Evolutionary conservation across 2,329 filamentous ascomycete genomes (phyloP).

Genomic region (Neoarthrinium moseri): DNA sequence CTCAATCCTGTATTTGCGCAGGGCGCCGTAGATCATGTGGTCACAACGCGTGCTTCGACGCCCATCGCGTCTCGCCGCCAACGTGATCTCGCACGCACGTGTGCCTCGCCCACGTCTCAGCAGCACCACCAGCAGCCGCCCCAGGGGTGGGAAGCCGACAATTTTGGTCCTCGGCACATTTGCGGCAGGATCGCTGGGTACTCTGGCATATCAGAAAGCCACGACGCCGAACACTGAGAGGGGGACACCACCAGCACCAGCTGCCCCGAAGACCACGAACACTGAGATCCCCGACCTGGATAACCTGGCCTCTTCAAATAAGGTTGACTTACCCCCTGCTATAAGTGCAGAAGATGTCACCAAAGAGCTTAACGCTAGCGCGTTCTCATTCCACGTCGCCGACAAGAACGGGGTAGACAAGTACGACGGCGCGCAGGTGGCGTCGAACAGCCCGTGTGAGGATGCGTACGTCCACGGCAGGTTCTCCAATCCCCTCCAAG

Average conservation of each 20-base stretch:
- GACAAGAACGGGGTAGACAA: slow-evolving; percentile 18
- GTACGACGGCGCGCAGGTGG: slow-evolving; percentile 31
- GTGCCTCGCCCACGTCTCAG: too few relatives aligned
- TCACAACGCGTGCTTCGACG: too few relatives aligned
- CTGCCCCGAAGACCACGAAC: background rate
- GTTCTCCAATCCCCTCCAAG: slow-evolving; percentile 24
- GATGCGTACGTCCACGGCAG: slow-evolving; percentile 31
- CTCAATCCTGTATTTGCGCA: too few relatives aligned
- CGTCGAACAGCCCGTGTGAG: slow-evolving; percentile 31
- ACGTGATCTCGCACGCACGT: too few relatives aligned
- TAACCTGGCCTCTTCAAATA: slow-evolving; percentile 19
- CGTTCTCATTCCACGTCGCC: slow-evolving; percentile 16
- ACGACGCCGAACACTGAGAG: background rate
- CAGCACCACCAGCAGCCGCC: too few relatives aligned
- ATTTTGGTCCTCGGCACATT: background rate
- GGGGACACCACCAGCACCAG: background rate
- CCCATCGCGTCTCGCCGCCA: too few relatives aligned
- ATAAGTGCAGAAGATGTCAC: slow-evolving; percentile 25
- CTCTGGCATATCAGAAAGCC: background rate
- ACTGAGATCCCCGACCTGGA: slow-evolving; percentile 23
- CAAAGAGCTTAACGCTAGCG: slow-evolving; percentile 25
- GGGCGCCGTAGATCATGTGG: too few relatives aligned
- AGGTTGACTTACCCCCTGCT: slow-evolving; percentile 20
- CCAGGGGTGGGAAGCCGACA: background rate
- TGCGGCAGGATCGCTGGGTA: background rate